phyloP scores from a whole-genome alignment of 1,284 basidiomycete species.

The Prillingera fragicola region DNA sequence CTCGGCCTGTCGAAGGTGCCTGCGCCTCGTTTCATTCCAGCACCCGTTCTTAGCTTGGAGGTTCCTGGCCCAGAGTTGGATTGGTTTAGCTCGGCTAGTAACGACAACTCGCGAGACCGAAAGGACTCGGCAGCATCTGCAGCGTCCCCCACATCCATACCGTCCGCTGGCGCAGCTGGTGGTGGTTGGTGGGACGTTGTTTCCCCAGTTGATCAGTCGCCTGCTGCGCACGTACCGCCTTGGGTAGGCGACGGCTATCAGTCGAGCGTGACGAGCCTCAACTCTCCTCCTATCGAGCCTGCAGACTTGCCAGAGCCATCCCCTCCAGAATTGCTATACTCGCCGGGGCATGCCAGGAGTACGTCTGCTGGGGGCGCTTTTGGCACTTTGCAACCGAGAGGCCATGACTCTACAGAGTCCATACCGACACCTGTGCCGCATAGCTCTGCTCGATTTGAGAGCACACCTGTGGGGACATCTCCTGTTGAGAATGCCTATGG shows the following conservation, averaged over 20 bases:
- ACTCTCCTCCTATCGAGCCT: not conserved
- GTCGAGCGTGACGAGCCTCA: not conserved
- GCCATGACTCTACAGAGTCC: not conserved
- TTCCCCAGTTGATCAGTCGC: too few relatives aligned
- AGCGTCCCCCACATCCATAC: not conserved
- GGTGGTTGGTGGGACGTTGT: conserved; percentile 17
- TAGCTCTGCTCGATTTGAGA: too few relatives aligned
- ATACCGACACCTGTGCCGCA: too few relatives aligned
- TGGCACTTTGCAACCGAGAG: not conserved
- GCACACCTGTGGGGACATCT: too few relatives aligned
- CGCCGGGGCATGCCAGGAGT: not conserved
- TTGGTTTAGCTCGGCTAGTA: not conserved
- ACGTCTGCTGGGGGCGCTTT: too few relatives aligned
- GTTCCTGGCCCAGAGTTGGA: conserved; percentile 5
- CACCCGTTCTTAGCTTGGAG: conserved; percentile 1
- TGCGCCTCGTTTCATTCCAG: conserved; percentile 1
- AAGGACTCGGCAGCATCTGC: too few relatives aligned
- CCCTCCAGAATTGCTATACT: conserved; percentile 1
- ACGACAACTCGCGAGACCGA: not conserved
- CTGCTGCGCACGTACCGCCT: not conserved
- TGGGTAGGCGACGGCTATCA: not conserved
- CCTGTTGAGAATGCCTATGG: too few relatives aligned
- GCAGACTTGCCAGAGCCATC: not conserved
- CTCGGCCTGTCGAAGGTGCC: too few relatives aligned
- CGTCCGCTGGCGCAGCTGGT: too few relatives aligned